A percentile compares a stretch with the other conserved stretches of the same genome.
Conservation (phyloP, 78 protist genomes). For the Pelomyxa schiedti region DNA sequence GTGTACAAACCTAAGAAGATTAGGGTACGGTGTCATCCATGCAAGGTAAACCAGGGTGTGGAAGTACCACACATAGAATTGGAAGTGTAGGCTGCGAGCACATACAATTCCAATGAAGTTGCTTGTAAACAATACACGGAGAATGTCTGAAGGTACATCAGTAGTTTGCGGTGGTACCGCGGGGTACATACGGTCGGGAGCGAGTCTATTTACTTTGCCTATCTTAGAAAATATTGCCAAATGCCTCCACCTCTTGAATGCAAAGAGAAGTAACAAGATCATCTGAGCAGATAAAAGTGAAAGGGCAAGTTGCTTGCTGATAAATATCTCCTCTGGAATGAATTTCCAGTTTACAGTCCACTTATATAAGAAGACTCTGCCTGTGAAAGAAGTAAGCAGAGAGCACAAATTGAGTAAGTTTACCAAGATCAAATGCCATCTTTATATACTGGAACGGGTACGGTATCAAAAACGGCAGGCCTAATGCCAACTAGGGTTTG, state of each 20-base stretch:
- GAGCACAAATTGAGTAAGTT: conserved; percentile 4
- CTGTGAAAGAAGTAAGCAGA: neutral
- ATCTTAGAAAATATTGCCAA: neutral
- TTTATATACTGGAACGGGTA: conserved; percentile 38
- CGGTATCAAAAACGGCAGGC: conserved; percentile 56
- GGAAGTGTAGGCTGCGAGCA: conserved; percentile 84
- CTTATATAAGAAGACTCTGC: conserved; percentile 29
- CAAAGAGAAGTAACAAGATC: conserved; percentile 17
- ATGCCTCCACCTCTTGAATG: conserved; percentile 2
- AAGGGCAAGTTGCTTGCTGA: conserved; percentile 14
- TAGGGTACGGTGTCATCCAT: conserved; percentile 42
- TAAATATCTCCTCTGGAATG: conserved; percentile 49
- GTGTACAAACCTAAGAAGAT: conserved; percentile 3
- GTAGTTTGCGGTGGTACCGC: neutral
- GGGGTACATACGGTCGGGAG: conserved; percentile 8
- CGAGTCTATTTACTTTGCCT: neutral
- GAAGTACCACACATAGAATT: conserved; percentile 86
- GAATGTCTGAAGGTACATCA: conserved; percentile 20
- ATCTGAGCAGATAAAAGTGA: conserved; percentile 39
- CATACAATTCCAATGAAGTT: conserved; percentile 76
- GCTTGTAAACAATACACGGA: conserved; percentile 40
- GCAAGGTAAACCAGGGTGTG: conserved; percentile 72
- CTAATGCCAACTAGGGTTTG: conserved; percentile 38
- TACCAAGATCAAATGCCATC: conserved; percentile 60
- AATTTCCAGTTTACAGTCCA: conserved; percentile 87